Evolutionary conservation across 2,329 filamentous ascomycete species (phyloP), one percentile per base, ranked within the genome.

Genomic region (Scedosporium boydii): DNA sequence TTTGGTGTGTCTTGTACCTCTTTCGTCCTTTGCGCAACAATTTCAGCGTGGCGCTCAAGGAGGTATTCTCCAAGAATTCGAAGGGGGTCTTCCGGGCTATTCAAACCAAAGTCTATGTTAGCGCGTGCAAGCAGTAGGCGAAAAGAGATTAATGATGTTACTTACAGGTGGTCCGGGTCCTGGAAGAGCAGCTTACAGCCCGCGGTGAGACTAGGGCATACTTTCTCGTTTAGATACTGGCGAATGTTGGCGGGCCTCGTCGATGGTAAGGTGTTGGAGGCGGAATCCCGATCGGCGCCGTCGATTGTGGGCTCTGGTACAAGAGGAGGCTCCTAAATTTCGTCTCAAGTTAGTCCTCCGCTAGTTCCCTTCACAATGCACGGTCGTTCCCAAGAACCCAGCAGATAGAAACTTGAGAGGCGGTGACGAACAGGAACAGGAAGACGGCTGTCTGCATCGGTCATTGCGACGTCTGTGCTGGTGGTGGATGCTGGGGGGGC

Each of bases 1-100:
- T 6, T 59, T 46, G 57, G 12, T 21, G 34, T n/a, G 9, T 6
- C 23, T 4, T 26, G 29, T 6, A n/a, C 7, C 34, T 59, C 57
- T 23, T 58, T 60, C n/a, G 23, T 23, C 21, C 18, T 60, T 29
- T n/a, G 41, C 44, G 26, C 42, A 18, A 51, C 41, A 14, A 59
- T 26, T 44, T 62, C 61, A 3, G 78, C 85, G 4, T 87, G 89
- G 62, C 82, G 84, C 70, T 88, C 82, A 60, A 91, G 75, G 4
- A 92, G 74, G 70, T 83, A 91, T 71, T 91, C 87, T 56, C 88
- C 88, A 3, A 92, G 74, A 7, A 85, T 82, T 58, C 85, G 82
- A 16, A 92, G 74, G 21, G 89, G 89, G 67, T 91, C 86, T 41
- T 80, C 78, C 1, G 89, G 89, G 66, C 89, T 79, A 60, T 1